phyloP scores from a whole-genome alignment of 2,329 filamentous ascomycete species.

The Sporothrix inflata region DNA sequence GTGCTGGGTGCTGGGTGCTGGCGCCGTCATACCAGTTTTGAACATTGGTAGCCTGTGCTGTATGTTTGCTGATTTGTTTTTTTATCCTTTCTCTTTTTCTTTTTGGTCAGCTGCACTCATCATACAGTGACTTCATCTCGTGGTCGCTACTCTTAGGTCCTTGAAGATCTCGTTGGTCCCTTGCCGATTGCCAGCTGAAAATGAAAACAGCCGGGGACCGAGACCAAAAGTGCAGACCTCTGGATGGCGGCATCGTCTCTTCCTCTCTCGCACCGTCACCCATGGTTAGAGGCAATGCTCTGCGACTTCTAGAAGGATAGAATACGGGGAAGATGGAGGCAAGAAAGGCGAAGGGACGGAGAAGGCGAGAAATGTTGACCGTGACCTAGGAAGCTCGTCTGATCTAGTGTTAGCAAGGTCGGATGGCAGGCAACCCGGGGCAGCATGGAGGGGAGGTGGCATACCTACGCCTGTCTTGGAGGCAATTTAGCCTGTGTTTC shows the following conservation, averaged over 20 bases:
- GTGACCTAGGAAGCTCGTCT: neutral
- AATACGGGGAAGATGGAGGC: neutral
- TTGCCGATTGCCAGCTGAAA: constrained; percentile 6
- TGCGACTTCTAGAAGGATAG: constrained; percentile 10
- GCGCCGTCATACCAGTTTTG: constrained; percentile 5
- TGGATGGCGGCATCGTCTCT: constrained; percentile 3
- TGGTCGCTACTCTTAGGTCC: neutral
- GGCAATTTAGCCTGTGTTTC: constrained; percentile 8
- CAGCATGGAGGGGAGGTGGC: neutral
- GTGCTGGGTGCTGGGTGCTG: neutral
- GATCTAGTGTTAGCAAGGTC: neutral
- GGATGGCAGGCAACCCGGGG: constrained; percentile 9
- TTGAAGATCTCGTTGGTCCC: constrained; percentile 5
- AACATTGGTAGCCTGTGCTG: neutral
- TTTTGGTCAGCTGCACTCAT: neutral
- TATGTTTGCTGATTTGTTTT: neutral
- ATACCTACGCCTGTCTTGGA: neutral
- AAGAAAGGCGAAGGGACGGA: neutral
- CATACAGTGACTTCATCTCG: neutral
- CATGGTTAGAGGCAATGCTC: constrained; percentile 1
- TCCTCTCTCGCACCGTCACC: neutral
- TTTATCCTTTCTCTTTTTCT: neutral
- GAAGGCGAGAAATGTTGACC: neutral
- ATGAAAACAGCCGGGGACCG: neutral
- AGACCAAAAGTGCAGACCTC: neutral